phyloP scores from a whole-genome alignment of 805 yeast species.

The Pichia manshurica region DNA sequence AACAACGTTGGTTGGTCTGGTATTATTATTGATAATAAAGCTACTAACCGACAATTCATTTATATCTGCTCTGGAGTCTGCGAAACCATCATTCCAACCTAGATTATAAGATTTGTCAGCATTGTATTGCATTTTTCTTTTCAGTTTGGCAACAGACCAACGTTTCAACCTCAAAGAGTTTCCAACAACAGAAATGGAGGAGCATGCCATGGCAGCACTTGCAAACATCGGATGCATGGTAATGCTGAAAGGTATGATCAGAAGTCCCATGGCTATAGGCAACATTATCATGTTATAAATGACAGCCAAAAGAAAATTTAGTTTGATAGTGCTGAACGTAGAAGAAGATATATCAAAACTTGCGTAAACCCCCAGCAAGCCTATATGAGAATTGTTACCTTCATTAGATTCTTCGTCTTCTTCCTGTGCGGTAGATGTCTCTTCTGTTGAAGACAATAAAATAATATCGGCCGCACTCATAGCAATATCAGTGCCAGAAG shows the following conservation, averaged over 20 bases:
- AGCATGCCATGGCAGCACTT: constrained; percentile 87
- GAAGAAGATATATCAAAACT: constrained; percentile 63
- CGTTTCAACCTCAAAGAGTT: constrained; percentile 68
- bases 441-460: constrained; percentile 41
- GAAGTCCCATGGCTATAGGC: constrained; percentile 92
- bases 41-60: constrained; percentile 1
- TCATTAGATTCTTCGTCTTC: background rate
- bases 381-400: constrained; percentile 8
- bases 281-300: constrained; percentile 79
- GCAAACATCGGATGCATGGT: constrained; percentile 85
- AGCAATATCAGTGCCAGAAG: constrained; percentile 93
- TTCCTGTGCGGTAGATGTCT: background rate
- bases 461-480: constrained; percentile 96
- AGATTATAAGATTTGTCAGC: constrained; percentile 1
- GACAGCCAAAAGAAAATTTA: constrained; percentile 84
- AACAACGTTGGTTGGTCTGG: no score
- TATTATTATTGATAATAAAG: constrained; percentile 2
- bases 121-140: background rate
- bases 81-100: constrained; percentile 14
- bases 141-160: constrained; percentile 39
- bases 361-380: constrained; percentile 41
- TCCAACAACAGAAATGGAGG: constrained; percentile 82
- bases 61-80: constrained; percentile 4
- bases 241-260: constrained; percentile 67
- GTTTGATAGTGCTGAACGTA: constrained; percentile 68